A percentile compares a stretch with the other conserved stretches of the same genome.
These are phyloP conservation scores for Colletotrichum liriopes DNA, from an alignment of 2,329 filamentous ascomycete genomes.

Conservation along the genomic window DNA sequence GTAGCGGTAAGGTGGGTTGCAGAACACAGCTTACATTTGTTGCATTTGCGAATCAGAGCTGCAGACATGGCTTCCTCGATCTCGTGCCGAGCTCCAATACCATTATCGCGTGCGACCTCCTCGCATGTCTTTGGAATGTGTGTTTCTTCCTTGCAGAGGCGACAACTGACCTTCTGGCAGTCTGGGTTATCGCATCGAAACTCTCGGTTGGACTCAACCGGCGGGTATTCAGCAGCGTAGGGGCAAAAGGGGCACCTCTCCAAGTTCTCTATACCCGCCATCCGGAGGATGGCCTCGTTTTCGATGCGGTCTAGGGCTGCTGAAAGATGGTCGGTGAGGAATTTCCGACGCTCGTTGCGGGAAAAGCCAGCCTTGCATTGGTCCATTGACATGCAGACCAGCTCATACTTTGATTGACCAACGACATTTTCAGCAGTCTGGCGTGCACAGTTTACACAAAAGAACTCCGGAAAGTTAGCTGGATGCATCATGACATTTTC, in stretches of 20 bases:
- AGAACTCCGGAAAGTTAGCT: constrained; percentile 60
- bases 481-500: too few relatives aligned
- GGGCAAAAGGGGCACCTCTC: constrained; percentile 87
- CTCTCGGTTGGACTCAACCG: constrained; percentile 78
- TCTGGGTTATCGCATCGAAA: constrained; percentile 79
- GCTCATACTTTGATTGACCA: constrained; percentile 77
- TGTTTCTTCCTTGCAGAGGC: constrained; percentile 77
- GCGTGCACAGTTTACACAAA: constrained; percentile 78
- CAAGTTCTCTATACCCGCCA: constrained; percentile 80
- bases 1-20: not conserved
- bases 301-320: constrained; percentile 79
- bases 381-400: constrained; percentile 80
- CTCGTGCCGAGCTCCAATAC: constrained; percentile 72
- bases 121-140: constrained; percentile 83
- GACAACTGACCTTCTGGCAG: constrained; percentile 77
- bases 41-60: constrained; percentile 84
- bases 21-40: constrained; percentile 64
- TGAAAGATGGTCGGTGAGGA: constrained; percentile 71
- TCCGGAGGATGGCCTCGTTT: constrained; percentile 78
- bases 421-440: constrained; percentile 78
- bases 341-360: constrained; percentile 66
- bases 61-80: constrained; percentile 90
- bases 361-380: constrained; percentile 77
- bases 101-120: constrained; percentile 74
- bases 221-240: constrained; percentile 81